Base-by-base conservation (phyloP, 768 basidiomycete species). In the Lactarius sanguifluus region DNA sequence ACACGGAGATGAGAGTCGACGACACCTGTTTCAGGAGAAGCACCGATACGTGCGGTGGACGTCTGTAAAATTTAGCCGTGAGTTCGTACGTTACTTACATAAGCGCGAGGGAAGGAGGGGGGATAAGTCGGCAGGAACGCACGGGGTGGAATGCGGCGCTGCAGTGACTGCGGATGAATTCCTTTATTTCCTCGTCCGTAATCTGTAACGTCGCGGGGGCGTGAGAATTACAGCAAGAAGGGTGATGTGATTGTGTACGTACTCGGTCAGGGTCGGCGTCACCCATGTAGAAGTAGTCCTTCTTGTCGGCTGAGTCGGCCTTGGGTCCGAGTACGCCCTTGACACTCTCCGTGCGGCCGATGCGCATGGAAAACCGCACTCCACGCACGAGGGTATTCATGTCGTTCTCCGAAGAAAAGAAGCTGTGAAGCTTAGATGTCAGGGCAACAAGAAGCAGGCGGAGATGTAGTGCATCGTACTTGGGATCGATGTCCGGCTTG, bases 1-100 rank as follows among this genome's bases (percentile, higher is more conserved):
- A 82, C 82, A 10, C 74, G 69, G 23, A 80, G 67, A 41, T 75
- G 71, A 45, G 77, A 74, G 66, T 80, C 79, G 64, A 83, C 81
- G 16, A 81, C 80, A 38, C 82, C 82, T 10, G 52, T 62, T 36
- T 63, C 52, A 5, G 66, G 32, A 7, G 61, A 63, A 20, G 66
- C 41, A 16, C 67, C 58, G 5, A 69, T 60, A 20, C 65, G 65
- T 20, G 66, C 66, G 5, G 69, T 69, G 36, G 69, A 67, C 52
- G 61, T 67, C 65, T 67, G 57, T 9, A 3, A 55, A 20, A 54
- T 34, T 23, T 7, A 28, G 16, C 10, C 20, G n/a, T 59, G 38
- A 59, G 52, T 25, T 40, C 16, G 32, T 34, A 45, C 12, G 36
- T 38, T 38, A 25, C 20, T 5, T 23, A 23, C 23, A 20, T 23